Evolutionary conservation across 2,329 filamentous ascomycete genomes (phyloP).

Genomic region (Fusarium albidum): DNA sequence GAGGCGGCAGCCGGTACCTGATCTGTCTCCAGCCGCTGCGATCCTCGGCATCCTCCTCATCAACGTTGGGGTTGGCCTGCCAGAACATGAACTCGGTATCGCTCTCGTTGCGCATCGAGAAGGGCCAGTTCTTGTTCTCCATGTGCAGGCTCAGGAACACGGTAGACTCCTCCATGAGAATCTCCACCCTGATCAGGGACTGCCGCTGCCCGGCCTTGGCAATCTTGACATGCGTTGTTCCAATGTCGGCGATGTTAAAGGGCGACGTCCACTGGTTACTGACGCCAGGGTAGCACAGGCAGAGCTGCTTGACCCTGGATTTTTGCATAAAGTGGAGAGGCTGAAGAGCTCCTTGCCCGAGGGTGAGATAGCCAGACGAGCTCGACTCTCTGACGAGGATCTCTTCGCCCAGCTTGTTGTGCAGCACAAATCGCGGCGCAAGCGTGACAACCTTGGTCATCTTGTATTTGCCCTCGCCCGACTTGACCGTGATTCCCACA

Average conservation of each 20-base stretch:
- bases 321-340: conserved; percentile 92
- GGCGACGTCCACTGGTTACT: conserved; percentile 98
- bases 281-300: conserved; percentile 89
- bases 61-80: conserved; percentile 91
- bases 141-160: conserved; percentile 91
- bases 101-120: conserved; percentile 98
- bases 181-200: conserved; percentile 84
- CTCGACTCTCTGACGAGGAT: conserved; percentile 91
- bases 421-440: conserved; percentile 89
- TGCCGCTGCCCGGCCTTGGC: conserved; percentile 91
- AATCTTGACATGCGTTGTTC: conserved; percentile 91
- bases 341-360: conserved; percentile 80
- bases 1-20: conserved; percentile 86
- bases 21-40: conserved; percentile 91
- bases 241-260: conserved; percentile 96
- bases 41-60: conserved; percentile 87
- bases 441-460: conserved; percentile 95
- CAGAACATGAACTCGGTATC: conserved; percentile 97
- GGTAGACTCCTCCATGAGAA: conserved; percentile 91
- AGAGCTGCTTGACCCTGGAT: conserved; percentile 84
- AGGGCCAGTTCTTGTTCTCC: conserved; percentile 96
- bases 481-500: conserved; percentile 85
- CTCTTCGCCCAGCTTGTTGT: conserved; percentile 90
- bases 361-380: conserved; percentile 82
- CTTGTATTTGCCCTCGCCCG: conserved; percentile 97